A percentile compares a stretch with the other conserved stretches of the same genome.
Conservation (phyloP, 805 yeast species). For the Cyberlindnera mrakii region DNA sequence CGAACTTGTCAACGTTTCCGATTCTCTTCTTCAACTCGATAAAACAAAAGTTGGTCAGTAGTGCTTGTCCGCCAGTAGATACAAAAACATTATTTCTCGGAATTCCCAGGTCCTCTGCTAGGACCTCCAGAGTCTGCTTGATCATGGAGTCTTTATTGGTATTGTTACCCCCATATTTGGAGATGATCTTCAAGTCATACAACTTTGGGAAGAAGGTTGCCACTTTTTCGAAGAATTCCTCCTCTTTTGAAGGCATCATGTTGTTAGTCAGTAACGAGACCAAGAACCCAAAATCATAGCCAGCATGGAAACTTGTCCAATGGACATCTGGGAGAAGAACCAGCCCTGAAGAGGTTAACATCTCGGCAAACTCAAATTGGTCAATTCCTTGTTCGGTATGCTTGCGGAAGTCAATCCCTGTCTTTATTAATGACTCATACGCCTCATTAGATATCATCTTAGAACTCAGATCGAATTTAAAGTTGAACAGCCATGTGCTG, state of each 20-base stretch:
- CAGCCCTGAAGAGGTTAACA: slow-evolving; percentile 80
- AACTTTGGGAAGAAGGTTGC: slow-evolving; percentile 71
- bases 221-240: slow-evolving; percentile 70
- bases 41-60: slow-evolving; percentile 58
- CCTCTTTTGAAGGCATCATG: slow-evolving; percentile 72
- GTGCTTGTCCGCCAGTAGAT: slow-evolving; percentile 58
- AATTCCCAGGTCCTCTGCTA: slow-evolving; percentile 67
- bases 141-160: not conserved
- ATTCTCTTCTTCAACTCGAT: slow-evolving; percentile 40
- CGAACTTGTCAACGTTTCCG: slow-evolving; percentile 33
- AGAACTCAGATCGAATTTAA: slow-evolving; percentile 64
- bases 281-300: slow-evolving; percentile 91
- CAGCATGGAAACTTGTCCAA: slow-evolving; percentile 92
- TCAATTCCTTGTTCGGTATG: slow-evolving; percentile 77
- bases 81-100: slow-evolving; percentile 51
- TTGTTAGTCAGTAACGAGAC: slow-evolving; percentile 70
- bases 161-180: slow-evolving; percentile 17
- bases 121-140: slow-evolving; percentile 49
- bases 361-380: slow-evolving; percentile 73
- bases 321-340: slow-evolving; percentile 58
- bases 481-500: slow-evolving; percentile 96
- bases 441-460: slow-evolving; percentile 90
- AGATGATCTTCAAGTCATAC: slow-evolving; percentile 68
- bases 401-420: slow-evolving; percentile 75
- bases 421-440: slow-evolving; percentile 67